These are phyloP conservation scores for Meripilus lineatus DNA, from an alignment of 1,284 basidiomycete genomes.

Conservation along the genomic window DNA sequence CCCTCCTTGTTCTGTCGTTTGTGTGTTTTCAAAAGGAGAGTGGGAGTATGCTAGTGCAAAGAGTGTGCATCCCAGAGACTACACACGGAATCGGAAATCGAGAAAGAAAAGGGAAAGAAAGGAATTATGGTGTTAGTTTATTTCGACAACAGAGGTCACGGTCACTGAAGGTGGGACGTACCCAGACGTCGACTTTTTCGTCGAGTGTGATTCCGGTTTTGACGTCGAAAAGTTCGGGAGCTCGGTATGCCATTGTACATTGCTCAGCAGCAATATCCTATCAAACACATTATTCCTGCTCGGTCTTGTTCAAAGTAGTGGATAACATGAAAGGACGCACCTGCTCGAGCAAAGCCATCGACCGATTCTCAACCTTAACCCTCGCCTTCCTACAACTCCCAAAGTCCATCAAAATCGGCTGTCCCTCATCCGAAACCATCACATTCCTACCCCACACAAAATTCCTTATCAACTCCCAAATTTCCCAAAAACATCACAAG, in stretches of 20 bases:
- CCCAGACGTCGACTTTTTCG: constrained; percentile 96
- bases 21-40: constrained; percentile 88
- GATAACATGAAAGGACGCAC: constrained; percentile 33
- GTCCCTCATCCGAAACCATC: constrained; percentile 92
- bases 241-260: constrained; percentile 94
- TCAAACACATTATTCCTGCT: neutral
- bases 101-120: neutral
- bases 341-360: constrained; percentile 84
- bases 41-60: constrained; percentile 90
- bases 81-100: neutral
- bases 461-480: neutral
- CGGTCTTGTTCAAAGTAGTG: neutral
- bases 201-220: constrained; percentile 86
- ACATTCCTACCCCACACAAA: constrained; percentile 69
- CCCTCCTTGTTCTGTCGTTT: constrained; percentile 83
- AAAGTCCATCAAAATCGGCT: constrained; percentile 97
- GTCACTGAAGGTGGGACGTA: constrained; percentile 32
- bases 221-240: constrained; percentile 93
- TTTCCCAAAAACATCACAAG: neutral
- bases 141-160: neutral
- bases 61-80: constrained; percentile 91
- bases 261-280: constrained; percentile 93
- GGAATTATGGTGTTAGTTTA: neutral
- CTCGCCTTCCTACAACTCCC: constrained; percentile 84
- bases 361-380: constrained; percentile 73